Percentiles rank a stretch among this genome's conserved stretches.
These are phyloP conservation scores for Paecilomyces sp. DNA, from an alignment of 2,329 filamentous ascomycete genomes.

Conservation along the genomic window DNA sequence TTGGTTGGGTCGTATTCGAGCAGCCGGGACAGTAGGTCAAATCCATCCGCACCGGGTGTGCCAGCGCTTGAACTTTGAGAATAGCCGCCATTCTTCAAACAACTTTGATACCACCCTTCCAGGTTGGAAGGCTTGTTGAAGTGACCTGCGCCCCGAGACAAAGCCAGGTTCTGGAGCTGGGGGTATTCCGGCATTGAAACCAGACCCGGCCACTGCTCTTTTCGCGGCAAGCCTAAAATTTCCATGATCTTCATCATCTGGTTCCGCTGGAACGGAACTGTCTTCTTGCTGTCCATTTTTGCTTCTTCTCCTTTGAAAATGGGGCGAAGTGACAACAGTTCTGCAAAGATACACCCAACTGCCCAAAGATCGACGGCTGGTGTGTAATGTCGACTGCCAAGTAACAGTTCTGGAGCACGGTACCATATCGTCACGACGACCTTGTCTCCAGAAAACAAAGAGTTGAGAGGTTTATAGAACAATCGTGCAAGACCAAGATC, in stretches of 20 bases:
- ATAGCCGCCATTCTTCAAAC: slow-evolving; percentile 54
- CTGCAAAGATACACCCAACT: slow-evolving; percentile 94
- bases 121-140: slow-evolving; percentile 52
- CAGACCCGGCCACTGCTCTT: slow-evolving; percentile 81
- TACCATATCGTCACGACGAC: slow-evolving; percentile 99
- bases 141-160: slow-evolving; percentile 39
- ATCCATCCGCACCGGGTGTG: slow-evolving; percentile 67
- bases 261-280: slow-evolving; percentile 91
- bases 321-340: slow-evolving; percentile 78
- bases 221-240: slow-evolving; percentile 83
- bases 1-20: slow-evolving; percentile 91
- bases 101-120: slow-evolving; percentile 73
- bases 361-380: slow-evolving; percentile 97
- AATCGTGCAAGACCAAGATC: slow-evolving; percentile 86
- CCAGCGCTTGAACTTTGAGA: slow-evolving; percentile 43
- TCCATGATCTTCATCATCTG: slow-evolving; percentile 99
- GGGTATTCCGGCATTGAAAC: slow-evolving; percentile 78
- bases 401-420: slow-evolving; percentile 83
- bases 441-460: slow-evolving; percentile 89
- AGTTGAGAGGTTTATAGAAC: slow-evolving; percentile 89
- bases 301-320: slow-evolving; percentile 99
- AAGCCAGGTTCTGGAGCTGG: slow-evolving; percentile 53
- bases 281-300: slow-evolving; percentile 98
- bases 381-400: slow-evolving; percentile 93
- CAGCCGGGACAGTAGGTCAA: slow-evolving; percentile 71